These are phyloP conservation scores for Santalum album DNA, from an alignment of 164 flowering plant genomes.

Conservation along the genomic window DNA sequence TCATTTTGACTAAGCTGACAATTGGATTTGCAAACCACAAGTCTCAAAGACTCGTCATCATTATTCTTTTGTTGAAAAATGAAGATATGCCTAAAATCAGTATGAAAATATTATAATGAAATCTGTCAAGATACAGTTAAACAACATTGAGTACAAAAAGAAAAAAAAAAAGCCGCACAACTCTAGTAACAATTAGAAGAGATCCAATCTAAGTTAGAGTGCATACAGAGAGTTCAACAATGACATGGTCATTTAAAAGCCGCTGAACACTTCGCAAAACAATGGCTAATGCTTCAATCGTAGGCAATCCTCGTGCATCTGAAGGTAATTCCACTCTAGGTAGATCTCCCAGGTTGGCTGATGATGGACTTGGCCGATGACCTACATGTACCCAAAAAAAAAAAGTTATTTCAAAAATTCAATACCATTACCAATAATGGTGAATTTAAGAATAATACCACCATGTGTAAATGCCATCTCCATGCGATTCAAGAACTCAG, in stretches of 20 bases:
- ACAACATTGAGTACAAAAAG: no score
- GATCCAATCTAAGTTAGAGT: no score
- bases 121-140: no score
- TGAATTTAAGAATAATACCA: slow-evolving; percentile 36
- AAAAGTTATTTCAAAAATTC: neutral
- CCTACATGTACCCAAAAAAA: slow-evolving; percentile 32
- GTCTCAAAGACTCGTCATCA: no score
- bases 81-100: no score
- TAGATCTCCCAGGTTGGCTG: slow-evolving; percentile 13
- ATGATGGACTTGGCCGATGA: slow-evolving; percentile 33
- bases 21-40: no score
- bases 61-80: no score
- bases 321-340: slow-evolving; percentile 39
- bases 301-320: slow-evolving; percentile 50
- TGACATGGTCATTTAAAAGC: slow-evolving; percentile 53
- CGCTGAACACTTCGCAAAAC: slow-evolving; percentile 55
- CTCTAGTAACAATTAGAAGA: no score
- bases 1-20: no score
- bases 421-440: neutral
- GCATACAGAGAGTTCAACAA: slow-evolving; percentile 56
- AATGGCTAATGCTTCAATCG: slow-evolving; percentile 59
- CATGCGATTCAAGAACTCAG: slow-evolving; percentile 77
- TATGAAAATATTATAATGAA: no score
- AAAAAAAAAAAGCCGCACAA: no score
- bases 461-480: slow-evolving; percentile 47